These are phyloP conservation scores for Fusarium floridanum DNA, from an alignment of 2,329 filamentous ascomycete species.

Conservation along the genomic window DNA sequence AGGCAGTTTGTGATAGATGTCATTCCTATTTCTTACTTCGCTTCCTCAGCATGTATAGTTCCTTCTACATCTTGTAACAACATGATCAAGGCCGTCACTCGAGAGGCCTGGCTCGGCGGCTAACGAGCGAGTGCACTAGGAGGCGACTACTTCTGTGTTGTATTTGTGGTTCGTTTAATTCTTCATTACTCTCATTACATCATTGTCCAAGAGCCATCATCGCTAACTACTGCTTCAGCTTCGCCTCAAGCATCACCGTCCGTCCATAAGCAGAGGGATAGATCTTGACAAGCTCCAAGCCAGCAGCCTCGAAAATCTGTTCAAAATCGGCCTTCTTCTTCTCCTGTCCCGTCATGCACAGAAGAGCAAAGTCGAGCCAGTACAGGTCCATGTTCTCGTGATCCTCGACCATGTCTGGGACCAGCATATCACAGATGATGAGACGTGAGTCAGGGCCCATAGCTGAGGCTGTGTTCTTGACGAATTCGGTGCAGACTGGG, in stretches of 20 bases:
- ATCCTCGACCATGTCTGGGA: slow-evolving; percentile 49
- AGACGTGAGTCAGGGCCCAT: slow-evolving; percentile 51
- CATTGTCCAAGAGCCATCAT: background rate
- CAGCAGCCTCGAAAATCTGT: slow-evolving; percentile 48
- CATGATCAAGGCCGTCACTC: background rate
- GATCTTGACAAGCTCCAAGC: slow-evolving; percentile 50
- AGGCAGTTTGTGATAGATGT: background rate
- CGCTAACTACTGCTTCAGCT: slow-evolving; percentile 31
- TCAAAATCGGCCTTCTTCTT: slow-evolving; percentile 49
- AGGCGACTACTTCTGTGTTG: background rate
- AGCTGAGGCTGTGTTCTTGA: slow-evolving; percentile 47
- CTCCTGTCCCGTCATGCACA: slow-evolving; percentile 51
- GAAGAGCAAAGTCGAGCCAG: slow-evolving; percentile 50
- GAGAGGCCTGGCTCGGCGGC: no score
- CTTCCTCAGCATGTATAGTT: background rate
- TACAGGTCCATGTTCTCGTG: slow-evolving; percentile 45
- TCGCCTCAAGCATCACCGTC: slow-evolving; percentile 51
- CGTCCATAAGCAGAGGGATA: slow-evolving; percentile 48
- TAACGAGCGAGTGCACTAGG: background rate
- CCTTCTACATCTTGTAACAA: background rate
- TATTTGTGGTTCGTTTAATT: background rate
- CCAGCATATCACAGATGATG: slow-evolving; percentile 52
- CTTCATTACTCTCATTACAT: background rate
- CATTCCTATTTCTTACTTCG: background rate
- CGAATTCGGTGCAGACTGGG: slow-evolving; percentile 48